A percentile compares a stretch with the other conserved stretches of the same genome.
These are phyloP conservation scores for Sesbania bispinosa DNA, from an alignment of 306 rosid genomes.

Conservation along the genomic window DNA sequence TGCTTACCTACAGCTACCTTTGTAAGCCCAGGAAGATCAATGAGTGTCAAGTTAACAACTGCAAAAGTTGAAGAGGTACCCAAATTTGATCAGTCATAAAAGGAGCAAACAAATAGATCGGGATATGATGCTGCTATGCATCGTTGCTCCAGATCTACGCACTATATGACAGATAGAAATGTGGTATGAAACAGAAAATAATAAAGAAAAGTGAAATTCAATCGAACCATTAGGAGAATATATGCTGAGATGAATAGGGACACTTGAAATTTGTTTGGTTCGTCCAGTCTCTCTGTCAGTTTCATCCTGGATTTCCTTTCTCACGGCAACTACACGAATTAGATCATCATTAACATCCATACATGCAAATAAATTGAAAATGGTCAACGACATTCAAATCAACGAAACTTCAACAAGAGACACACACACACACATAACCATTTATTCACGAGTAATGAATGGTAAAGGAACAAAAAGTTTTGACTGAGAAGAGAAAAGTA, in stretches of 20 bases:
- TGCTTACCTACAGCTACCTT: conserved; percentile 92
- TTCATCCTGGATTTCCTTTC: conserved; percentile 95
- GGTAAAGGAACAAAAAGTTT: not conserved
- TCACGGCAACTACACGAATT: conserved; percentile 71
- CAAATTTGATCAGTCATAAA: not conserved
- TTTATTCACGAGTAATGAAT: not conserved
- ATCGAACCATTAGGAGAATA: conserved; percentile 81
- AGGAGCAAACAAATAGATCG: not conserved
- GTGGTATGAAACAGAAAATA: not conserved
- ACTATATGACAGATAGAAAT: not conserved
- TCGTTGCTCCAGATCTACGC: not conserved
- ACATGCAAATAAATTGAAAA: not conserved
- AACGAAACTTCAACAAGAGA: not conserved
- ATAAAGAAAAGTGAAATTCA: not conserved
- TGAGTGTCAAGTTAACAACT: conserved; percentile 95
- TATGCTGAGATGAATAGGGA: conserved; percentile 95
- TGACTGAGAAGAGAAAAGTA: conserved; percentile 27
- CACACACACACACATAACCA: not conserved
- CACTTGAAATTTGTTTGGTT: conserved; percentile 71
- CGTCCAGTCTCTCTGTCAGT: conserved; percentile 97
- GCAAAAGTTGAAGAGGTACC: conserved; percentile 31
- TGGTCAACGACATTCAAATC: conserved; percentile 19
- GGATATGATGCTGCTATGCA: not conserved
- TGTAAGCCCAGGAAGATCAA: conserved; percentile 97
- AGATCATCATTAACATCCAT: conserved; percentile 4